A percentile compares a stretch with the other conserved stretches of the same genome.
These are phyloP conservation scores for Paraphaeosphaeria sporulosa DNA, from an alignment of 2,329 filamentous ascomycete genomes.

Conservation along the genomic window DNA sequence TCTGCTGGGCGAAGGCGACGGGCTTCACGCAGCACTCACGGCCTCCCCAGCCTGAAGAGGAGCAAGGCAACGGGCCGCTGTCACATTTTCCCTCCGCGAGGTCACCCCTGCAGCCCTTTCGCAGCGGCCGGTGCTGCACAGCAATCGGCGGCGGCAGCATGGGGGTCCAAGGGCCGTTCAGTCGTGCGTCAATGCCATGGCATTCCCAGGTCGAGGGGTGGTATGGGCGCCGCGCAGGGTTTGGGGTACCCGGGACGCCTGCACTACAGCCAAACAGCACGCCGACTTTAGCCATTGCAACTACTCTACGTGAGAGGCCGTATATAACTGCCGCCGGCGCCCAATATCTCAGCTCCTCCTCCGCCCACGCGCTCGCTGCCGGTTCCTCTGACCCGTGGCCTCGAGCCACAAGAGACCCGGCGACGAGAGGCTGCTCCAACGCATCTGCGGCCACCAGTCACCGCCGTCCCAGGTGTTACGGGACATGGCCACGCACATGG, in stretches of 20 bases:
- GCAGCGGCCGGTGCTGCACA: conserved; percentile 26
- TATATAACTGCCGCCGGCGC: conserved; percentile 39
- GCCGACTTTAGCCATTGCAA: conserved; percentile 44
- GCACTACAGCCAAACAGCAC: conserved; percentile 34
- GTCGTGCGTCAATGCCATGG: conserved; percentile 41
- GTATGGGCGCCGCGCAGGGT: conserved; percentile 36
- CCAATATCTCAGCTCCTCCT: conserved; percentile 35
- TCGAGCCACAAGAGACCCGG: conserved; percentile 12
- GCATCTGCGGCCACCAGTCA: conserved; percentile 20
- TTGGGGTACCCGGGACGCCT: conserved; percentile 36
- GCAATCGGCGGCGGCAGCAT: conserved; percentile 38
- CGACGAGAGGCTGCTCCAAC: not conserved
- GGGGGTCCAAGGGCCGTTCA: conserved; percentile 28
- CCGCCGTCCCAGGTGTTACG: conserved; percentile 31
- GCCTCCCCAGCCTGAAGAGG: conserved; percentile 1
- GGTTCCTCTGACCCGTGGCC: conserved; percentile 39
- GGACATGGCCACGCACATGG: conserved; percentile 42
- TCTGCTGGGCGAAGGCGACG: not conserved
- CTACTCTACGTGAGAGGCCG: conserved; percentile 42
- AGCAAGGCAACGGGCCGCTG: conserved; percentile 11
- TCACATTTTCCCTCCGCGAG: conserved; percentile 36
- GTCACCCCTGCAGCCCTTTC: conserved; percentile 35
- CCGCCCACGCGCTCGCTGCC: conserved; percentile 27
- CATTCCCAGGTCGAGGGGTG: conserved; percentile 41
- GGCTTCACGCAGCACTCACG: not conserved